These are phyloP conservation scores for Teratosphaeria destructans DNA, from an alignment of 2,329 filamentous ascomycete species.

Conservation along the genomic window DNA sequence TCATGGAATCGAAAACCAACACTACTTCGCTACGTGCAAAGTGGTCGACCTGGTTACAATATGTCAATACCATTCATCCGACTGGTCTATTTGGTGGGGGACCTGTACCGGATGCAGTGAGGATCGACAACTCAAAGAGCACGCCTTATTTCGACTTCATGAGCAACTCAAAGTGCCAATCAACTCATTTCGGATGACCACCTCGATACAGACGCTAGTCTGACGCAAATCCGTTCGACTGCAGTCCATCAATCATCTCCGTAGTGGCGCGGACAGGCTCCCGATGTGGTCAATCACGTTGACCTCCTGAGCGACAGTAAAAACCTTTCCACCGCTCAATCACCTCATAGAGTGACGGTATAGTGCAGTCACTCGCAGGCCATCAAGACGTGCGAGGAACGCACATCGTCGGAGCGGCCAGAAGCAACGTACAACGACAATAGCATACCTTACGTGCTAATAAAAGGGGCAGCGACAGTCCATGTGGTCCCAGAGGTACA, in stretches of 20 bases:
- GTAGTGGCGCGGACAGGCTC: no score
- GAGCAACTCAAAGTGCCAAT: background rate
- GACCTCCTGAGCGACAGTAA: background rate
- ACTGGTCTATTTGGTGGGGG: background rate
- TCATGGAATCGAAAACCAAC: no score
- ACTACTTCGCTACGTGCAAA: no score
- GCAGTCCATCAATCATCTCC: no score
- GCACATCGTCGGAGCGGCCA: background rate
- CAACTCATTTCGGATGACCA: background rate
- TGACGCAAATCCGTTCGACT: background rate
- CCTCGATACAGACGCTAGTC: no score
- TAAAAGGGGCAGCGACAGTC: no score
- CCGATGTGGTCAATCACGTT: background rate
- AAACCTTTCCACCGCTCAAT: background rate
- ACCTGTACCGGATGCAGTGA: background rate
- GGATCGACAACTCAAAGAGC: background rate
- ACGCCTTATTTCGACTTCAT: background rate
- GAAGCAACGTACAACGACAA: no score
- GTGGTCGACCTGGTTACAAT: no score
- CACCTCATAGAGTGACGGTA: background rate
- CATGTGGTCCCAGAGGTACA: no score
- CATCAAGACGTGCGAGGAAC: background rate
- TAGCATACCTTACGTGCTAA: no score
- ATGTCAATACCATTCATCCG: background rate
- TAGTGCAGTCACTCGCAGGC: background rate